Percentiles rank a stretch among this genome's conserved stretches.
Evolutionary conservation across 345 rosid genomes (phyloP).

Genomic region (Ailanthus altissimus): DNA sequence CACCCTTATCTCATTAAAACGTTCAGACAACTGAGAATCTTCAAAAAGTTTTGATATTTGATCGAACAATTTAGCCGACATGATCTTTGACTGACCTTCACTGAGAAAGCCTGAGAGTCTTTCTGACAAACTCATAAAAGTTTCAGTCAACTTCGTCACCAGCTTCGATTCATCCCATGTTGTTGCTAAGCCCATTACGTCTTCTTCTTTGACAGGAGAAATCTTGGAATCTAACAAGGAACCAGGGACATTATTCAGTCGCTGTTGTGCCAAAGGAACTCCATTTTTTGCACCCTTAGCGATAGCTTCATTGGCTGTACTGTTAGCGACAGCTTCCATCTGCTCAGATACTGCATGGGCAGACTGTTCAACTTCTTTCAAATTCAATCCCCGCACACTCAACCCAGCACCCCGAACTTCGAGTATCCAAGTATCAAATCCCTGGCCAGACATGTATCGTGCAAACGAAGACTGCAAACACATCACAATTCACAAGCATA

Average conservation of each 20-base stretch:
- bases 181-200: constrained; percentile 34
- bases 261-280: constrained; percentile 34
- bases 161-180: constrained; percentile 78
- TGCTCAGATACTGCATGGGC: constrained; percentile 46
- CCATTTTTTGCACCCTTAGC: constrained; percentile 45
- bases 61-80: constrained; percentile 78
- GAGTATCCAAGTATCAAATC: constrained; percentile 96
- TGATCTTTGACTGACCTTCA: constrained; percentile 75
- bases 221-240: constrained; percentile 33
- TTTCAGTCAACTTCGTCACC: constrained; percentile 64
- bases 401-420: constrained; percentile 97
- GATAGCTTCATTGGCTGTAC: constrained; percentile 45
- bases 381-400: constrained; percentile 60
- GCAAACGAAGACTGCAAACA: constrained; percentile 83
- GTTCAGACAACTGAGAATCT: constrained; percentile 71
- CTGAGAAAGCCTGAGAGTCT: constrained; percentile 85
- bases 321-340: constrained; percentile 61
- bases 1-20: constrained; percentile 64
- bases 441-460: constrained; percentile 76
- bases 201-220: constrained; percentile 44
- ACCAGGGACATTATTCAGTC: constrained; percentile 28
- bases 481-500: constrained; percentile 10
- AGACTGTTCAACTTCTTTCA: constrained; percentile 57
- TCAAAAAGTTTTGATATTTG: constrained; percentile 73
- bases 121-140: constrained; percentile 80